Evolutionary conservation across 768 basidiomycete species (phyloP).

Genomic region (Gymnopilus dilepis): DNA sequence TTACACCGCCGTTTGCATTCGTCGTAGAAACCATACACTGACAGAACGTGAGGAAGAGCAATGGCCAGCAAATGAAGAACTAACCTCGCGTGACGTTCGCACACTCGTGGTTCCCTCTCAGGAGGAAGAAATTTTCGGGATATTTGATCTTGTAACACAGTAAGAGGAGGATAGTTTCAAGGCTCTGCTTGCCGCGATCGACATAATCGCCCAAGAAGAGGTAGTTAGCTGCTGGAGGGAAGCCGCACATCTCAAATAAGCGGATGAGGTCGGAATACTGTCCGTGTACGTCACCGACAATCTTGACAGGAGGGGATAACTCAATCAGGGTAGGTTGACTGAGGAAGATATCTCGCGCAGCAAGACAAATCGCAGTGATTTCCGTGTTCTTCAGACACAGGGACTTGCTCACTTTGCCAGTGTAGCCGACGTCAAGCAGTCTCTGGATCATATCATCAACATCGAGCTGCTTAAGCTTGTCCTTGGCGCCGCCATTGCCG

Average conservation of each 20-base stretch:
- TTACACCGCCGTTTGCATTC: conserved; percentile 99
- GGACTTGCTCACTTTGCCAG: conserved; percentile 96
- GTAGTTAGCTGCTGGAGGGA: conserved; percentile 96
- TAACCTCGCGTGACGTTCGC: conserved; percentile 98
- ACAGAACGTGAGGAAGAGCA: conserved; percentile 21
- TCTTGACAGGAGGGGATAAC: conserved; percentile 97
- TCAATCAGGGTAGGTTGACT: conserved; percentile 97
- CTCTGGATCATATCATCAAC: conserved; percentile 99
- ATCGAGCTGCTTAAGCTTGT: conserved; percentile 77
- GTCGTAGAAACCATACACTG: conserved; percentile 99
- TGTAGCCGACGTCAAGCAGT: conserved; percentile 95
- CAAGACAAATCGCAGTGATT: conserved; percentile 92
- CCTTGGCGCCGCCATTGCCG: conserved; percentile 54
- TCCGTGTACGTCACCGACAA: conserved; percentile 98
- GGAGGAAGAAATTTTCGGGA: conserved; percentile 98
- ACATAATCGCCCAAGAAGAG: conserved; percentile 99
- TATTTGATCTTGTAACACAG: conserved; percentile 99
- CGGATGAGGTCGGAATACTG: conserved; percentile 99
- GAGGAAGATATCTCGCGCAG: conserved; percentile 95
- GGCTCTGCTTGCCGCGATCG: conserved; percentile 96
- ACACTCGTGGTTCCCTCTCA: conserved; percentile 98
- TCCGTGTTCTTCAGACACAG: conserved; percentile 95
- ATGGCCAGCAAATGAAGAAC: conserved; percentile 32
- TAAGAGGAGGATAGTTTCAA: conserved; percentile 96
- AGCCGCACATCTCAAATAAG: conserved; percentile 99